These are phyloP conservation scores for Parafenestella ontariensis DNA, from an alignment of 2,329 filamentous ascomycete species.

Conservation along the genomic window DNA sequence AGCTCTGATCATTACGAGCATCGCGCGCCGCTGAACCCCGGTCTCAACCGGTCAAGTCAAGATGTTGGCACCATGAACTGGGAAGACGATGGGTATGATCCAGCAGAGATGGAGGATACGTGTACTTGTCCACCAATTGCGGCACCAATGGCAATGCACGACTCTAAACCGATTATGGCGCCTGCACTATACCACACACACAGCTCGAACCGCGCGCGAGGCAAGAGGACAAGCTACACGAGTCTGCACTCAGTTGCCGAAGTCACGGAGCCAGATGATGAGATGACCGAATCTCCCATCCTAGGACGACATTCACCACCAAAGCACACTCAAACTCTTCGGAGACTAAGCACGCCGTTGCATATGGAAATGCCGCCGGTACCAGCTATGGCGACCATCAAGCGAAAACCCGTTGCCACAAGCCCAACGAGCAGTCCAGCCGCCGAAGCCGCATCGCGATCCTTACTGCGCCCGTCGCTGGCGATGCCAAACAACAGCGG, in stretches of 20 bases:
- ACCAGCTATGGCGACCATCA: conserved; percentile 26
- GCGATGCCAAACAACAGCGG: conserved; percentile 27
- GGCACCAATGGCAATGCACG: conserved; percentile 18
- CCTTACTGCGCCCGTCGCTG: conserved; percentile 32
- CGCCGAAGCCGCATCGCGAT: conserved; percentile 25
- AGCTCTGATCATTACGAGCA: conserved; percentile 28
- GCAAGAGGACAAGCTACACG: conserved; percentile 40
- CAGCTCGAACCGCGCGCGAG: conserved; percentile 42
- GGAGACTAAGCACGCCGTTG: conserved; percentile 11
- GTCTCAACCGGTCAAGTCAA: conserved; percentile 16
- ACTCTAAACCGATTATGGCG: conserved; percentile 30
- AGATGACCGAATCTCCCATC: conserved; percentile 27
- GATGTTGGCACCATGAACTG: conserved; percentile 28
- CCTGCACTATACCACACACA: conserved; percentile 42
- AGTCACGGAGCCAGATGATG: conserved; percentile 39
- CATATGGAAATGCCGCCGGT: conserved; percentile 21
- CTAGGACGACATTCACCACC: conserved; percentile 18
- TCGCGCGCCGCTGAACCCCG: conserved; percentile 26
- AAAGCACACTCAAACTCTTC: conserved; percentile 6
- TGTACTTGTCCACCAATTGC: conserved; percentile 11
- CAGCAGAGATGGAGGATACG: conserved; percentile 8
- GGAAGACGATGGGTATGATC: conserved; percentile 42
- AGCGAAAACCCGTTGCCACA: conserved; percentile 33
- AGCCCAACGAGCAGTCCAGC: conserved; percentile 25
- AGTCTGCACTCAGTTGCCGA: conserved; percentile 45